Base-by-base conservation (phyloP, 805 yeast genomes). In the Peterozyma toletana region DNA sequence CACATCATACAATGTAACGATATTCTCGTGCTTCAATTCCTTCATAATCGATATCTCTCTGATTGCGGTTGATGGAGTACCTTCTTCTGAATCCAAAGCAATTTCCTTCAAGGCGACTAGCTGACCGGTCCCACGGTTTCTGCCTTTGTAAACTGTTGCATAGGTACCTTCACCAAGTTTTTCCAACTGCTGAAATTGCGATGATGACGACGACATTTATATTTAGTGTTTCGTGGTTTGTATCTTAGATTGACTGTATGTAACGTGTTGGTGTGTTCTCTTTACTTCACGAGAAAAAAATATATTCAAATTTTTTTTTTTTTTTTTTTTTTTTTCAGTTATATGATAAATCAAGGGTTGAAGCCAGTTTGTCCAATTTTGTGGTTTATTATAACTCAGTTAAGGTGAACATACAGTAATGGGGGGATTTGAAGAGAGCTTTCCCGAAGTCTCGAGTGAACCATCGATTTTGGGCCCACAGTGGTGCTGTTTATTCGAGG, bases 41-140 rank as follows among this genome's bases (percentile, higher is more conserved):
- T 91, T 91, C 88, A 91, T 84, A 46, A 91, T 70, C 4, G 98
- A 91, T 49, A 91, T 91, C 64, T 91, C 99, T 51, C 99, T 76
- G 55, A 91, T 91, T 2, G 99, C 99, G 1, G 99, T 93, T 5
- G 96, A 88, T 7, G 99, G 99, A 1, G 98, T 95, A 34, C 99
- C 99, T 66, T 93, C 97, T 58, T 93, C 99, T 41, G 95, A 83
- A 59, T 93, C 99, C 48, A 91, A 71, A 55, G 85, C 86, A 66
- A 93, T 93, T 62, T 93, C 98, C 61, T 93, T 93, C 55, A 93
- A 70, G 0, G 99, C 99, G 15, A 93, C 99, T 15, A 90, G 72
- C 44, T 86, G 89, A 41, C 89, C 96, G 29, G 90, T 83, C 55
- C 82, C 78, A 49, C 86, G 78, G 62, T 86, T 93, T 58, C 88